Percentiles rank a stretch among this genome's conserved stretches.
Evolutionary conservation across 305 asterid species (phyloP).

Genomic region (Rubia balearica): DNA sequence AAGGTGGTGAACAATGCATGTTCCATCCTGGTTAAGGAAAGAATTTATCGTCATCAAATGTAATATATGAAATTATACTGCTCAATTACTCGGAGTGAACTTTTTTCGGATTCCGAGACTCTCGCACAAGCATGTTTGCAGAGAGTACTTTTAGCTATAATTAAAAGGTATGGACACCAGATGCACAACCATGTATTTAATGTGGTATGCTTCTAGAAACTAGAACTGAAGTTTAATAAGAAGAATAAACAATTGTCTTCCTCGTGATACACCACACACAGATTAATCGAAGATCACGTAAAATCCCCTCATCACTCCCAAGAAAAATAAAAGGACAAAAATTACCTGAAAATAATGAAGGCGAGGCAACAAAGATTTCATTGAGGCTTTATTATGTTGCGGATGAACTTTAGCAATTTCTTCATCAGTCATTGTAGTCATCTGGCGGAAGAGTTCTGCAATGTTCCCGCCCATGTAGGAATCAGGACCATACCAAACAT

Average conservation of each 20-base stretch:
- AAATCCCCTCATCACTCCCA: background rate
- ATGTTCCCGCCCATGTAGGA: conserved; percentile 96
- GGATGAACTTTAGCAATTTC: conserved; percentile 83
- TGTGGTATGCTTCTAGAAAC: background rate
- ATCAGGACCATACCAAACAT: conserved; percentile 92
- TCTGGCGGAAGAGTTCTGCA: conserved; percentile 72
- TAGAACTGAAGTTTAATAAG: background rate
- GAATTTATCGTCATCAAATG: conserved; percentile 6
- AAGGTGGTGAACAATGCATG: conserved; percentile 95
- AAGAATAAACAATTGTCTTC: background rate
- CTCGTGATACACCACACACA: background rate
- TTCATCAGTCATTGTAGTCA: conserved; percentile 81
- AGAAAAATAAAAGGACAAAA: background rate
- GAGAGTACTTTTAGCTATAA: background rate
- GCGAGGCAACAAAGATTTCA: conserved; percentile 74
- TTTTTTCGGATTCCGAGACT: background rate
- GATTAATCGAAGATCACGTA: background rate
- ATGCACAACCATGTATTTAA: background rate
- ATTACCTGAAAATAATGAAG: conserved; percentile 86
- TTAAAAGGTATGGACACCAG: background rate
- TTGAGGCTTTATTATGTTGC: conserved; percentile 47
- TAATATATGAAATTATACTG: background rate
- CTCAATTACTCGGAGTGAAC: background rate
- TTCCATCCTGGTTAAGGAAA: conserved; percentile 58
- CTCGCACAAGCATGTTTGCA: background rate